phyloP scores from a whole-genome alignment of 345 rosid species.

The Arabidopsis thaliana region DNA sequence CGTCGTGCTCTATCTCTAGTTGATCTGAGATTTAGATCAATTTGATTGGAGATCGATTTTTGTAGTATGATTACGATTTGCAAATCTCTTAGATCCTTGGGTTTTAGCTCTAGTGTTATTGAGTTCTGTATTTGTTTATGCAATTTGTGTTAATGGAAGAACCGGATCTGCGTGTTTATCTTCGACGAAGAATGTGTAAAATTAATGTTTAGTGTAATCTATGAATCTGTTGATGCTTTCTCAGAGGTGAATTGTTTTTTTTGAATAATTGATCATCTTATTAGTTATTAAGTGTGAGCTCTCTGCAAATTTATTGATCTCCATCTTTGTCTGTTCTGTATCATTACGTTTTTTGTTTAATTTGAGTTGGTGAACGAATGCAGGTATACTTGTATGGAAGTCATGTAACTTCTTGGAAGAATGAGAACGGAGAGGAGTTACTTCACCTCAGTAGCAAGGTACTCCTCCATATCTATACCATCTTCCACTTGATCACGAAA shows the following conservation, averaged over 20 bases:
- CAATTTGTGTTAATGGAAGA: neutral
- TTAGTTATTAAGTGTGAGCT: neutral
- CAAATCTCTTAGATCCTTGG: constrained; percentile 32
- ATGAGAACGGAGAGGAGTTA: constrained; percentile 85
- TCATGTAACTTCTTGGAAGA: constrained; percentile 96
- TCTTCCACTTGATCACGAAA: neutral
- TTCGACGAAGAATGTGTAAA: constrained; percentile 4
- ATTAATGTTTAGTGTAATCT: constrained; percentile 12
- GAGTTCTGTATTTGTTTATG: neutral
- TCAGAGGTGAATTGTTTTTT: neutral
- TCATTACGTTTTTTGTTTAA: neutral
- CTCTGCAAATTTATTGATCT: constrained; percentile 11
- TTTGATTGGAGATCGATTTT: constrained; percentile 22
- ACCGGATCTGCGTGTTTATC: constrained; percentile 23
- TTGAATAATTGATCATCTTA: neutral
- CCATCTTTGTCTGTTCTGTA: constrained; percentile 10
- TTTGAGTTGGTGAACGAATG: constrained; percentile 21
- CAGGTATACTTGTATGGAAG: constrained; percentile 91
- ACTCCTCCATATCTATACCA: neutral
- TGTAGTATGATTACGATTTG: constrained; percentile 23
- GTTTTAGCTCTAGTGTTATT: constrained; percentile 24
- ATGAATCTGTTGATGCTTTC: constrained; percentile 19
- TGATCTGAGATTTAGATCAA: constrained; percentile 15
- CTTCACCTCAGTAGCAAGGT: constrained; percentile 84
- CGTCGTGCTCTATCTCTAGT: neutral